Evolutionary conservation across 495 filamentous ascomycete species (phyloP).

Genomic region (Cladorrhinum samala): DNA sequence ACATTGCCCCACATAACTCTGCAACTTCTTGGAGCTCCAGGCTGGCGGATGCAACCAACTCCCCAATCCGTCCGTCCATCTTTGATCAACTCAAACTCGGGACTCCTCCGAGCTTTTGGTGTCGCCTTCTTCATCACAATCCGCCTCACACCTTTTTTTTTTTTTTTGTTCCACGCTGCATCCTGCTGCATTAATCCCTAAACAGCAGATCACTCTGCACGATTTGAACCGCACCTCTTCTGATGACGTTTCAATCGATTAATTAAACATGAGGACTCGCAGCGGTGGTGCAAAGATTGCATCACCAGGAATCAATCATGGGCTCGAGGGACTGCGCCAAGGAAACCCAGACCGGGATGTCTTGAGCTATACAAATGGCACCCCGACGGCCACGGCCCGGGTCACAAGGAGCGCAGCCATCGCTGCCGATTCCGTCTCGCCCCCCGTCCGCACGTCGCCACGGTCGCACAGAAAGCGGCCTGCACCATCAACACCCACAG

Average conservation of each 20-base stretch:
- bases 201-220: too few species aligned
- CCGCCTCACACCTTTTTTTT: background rate
- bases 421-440: background rate
- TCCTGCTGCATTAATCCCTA: too few species aligned
- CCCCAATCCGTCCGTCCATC: background rate
- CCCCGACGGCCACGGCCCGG: conserved; percentile 11
- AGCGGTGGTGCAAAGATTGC: background rate
- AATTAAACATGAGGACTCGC: conserved; percentile 13
- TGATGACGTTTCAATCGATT: background rate
- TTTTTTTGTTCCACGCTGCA: too few species aligned
- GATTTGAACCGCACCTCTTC: too few species aligned
- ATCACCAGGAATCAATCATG: conserved; percentile 9
- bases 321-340: conserved; percentile 24
- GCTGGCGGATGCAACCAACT: background rate
- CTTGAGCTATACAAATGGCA: conserved; percentile 2
- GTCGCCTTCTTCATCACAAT: background rate
- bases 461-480: background rate
- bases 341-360: conserved; percentile 10
- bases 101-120: background rate
- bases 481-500: background rate
- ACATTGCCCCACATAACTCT: background rate
- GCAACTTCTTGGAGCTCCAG: background rate
- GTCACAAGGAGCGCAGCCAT: conserved; percentile 20
- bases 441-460: background rate
- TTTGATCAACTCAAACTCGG: background rate